Base-by-base conservation (phyloP, 2,329 filamentous ascomycete genomes). In the Aspergillus glaucus region DNA sequence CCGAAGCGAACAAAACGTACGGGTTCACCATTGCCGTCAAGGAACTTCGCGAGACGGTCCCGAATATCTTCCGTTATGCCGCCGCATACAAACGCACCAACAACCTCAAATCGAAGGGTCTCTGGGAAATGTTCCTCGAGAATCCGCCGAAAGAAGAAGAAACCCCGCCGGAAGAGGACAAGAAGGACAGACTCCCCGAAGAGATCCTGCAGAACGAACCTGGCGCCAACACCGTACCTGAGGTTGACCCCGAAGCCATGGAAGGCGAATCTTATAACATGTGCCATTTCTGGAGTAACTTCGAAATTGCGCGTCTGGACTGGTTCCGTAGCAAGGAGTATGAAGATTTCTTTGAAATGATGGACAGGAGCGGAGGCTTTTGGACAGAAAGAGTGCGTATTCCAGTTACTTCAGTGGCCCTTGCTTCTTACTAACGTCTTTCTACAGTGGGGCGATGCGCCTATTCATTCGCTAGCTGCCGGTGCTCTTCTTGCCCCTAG, bases 241-340 rank as follows among this genome's bases (percentile, higher is more conserved):
- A 93, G 39, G 87, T 96, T 49, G 89, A 97, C 63, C 84, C 86
- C 0, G 91, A 97, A 64, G 81, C 85, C 39, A 98, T 98, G 93
- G 92, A 97, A 66, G 89, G 90, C 55, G 93, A 98, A 69, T 88
- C 85, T 61, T 98, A 98, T 78, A 98, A 98, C 75, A 98, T 98
- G 93, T 98, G 93, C 69, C 93, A 98, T 76, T 98, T 96, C 77
- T 98, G 93, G 93, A 95, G 90, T 69, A 98, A 98, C 70, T 98
- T 98, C 59, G 93, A 98, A 71, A 98, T 98, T 73, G 93, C 93
- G 12, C 84, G 85, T 51, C 80, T 98, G 52, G 86, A 88, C 73
- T 98, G 90, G 83, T 97, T 97, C 80, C 84, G 93, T 60, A 96
- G 91, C 76, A 92, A 95, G 73, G 87, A 90, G 65, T 98, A 98